Conservation (phyloP, 805 yeast species). For the Wickerhamiella alocasiicola region DNA sequence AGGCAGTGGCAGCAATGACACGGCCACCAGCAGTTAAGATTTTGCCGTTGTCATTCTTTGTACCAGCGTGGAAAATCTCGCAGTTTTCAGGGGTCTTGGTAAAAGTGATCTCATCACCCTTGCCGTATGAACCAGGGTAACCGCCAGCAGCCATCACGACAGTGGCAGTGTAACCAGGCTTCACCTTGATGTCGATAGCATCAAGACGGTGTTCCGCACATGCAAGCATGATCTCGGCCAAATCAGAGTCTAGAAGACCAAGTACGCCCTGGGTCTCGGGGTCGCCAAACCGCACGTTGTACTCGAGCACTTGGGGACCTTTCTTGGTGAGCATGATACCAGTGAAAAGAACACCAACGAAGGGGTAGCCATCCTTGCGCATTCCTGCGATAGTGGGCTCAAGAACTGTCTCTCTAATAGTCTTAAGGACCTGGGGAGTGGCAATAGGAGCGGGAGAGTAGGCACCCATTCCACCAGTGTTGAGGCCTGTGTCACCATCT, state of each 20-base stretch:
- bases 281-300: conserved; percentile 96
- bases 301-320: conserved; percentile 93
- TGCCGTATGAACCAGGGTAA: conserved; percentile 76
- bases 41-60: conserved; percentile 43
- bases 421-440: conserved; percentile 54
- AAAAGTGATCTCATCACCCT: conserved; percentile 74
- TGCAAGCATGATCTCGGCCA: conserved; percentile 85
- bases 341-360: conserved; percentile 89
- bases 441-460: conserved; percentile 97
- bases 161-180: conserved; percentile 63
- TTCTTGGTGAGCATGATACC: conserved; percentile 81
- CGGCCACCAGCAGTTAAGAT: conserved; percentile 89
- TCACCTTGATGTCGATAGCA: conserved; percentile 44
- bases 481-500: conserved; percentile 84
- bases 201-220: conserved; percentile 91
- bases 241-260: conserved; percentile 82
- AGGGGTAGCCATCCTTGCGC: conserved; percentile 91
- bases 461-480: conserved; percentile 99
- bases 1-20: conserved; percentile 89
- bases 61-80: conserved; percentile 92
- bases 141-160: conserved; percentile 97
- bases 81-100: conserved; percentile 43
- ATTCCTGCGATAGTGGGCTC: conserved; percentile 91
- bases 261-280: conserved; percentile 97
- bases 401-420: conserved; percentile 63